Evolutionary conservation across 441 rosid genomes (phyloP).

Genomic region (Bruguiera hainesii): DNA sequence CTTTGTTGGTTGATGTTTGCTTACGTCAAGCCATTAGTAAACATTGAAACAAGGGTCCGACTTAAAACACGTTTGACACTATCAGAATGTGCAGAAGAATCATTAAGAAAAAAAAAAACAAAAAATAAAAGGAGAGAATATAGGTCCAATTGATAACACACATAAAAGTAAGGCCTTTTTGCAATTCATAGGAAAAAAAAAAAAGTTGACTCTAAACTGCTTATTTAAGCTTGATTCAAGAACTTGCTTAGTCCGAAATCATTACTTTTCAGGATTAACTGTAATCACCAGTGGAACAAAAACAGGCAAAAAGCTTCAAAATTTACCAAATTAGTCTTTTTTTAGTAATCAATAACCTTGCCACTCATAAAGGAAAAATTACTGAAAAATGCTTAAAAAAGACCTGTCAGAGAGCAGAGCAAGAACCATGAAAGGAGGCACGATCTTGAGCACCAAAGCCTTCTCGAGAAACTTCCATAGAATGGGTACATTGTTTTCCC

Average conservation of each 20-base stretch:
- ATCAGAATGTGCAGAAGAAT: not conserved
- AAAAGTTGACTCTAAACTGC: not conserved
- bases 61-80: not conserved
- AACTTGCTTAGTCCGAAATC: not conserved
- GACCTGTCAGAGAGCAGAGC: constrained; percentile 66
- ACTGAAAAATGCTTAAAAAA: not conserved
- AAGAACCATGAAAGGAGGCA: constrained; percentile 71
- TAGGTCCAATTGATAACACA: not conserved
- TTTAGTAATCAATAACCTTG: not conserved
- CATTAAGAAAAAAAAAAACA: not conserved
- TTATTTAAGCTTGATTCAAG: not conserved
- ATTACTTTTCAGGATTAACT: not conserved
- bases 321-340: not conserved
- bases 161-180: not conserved
- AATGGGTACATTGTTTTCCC: constrained; percentile 85
- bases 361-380: not conserved
- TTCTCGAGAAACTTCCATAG: constrained; percentile 95
- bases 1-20: no score
- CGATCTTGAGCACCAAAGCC: constrained; percentile 60
- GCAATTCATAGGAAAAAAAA: not conserved
- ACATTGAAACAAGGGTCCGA: not conserved
- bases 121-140: not conserved
- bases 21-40: not conserved
- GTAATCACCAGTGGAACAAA: not conserved
- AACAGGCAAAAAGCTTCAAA: not conserved